Conservation (phyloP, 352 stramenopile genomes). For the Globisporangium spiculum region DNA sequence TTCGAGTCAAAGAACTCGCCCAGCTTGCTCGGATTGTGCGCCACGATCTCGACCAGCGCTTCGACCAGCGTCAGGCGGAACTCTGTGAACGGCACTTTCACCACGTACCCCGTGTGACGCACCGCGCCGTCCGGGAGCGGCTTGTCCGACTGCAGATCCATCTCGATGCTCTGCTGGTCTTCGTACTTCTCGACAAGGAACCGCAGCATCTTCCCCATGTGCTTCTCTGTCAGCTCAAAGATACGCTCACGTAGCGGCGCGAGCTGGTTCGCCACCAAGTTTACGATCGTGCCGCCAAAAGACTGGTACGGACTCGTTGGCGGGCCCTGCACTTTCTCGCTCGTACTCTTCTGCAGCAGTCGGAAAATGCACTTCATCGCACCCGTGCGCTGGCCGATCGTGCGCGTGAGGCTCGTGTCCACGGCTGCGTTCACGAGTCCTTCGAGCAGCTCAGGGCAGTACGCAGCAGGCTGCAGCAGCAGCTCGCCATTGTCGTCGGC, state of each 20-base stretch:
- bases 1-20: conserved; percentile 74
- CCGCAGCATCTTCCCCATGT: conserved; percentile 64
- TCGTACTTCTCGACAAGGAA: conserved; percentile 79
- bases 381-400: conserved; percentile 66
- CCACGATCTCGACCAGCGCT: conserved; percentile 80
- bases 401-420: conserved; percentile 28
- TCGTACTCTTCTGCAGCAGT: conserved; percentile 68
- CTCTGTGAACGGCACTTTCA: conserved; percentile 88
- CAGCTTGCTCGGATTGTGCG: conserved; percentile 71
- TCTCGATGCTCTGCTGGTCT: conserved; percentile 77
- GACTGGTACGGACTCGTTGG: conserved; percentile 84
- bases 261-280: conserved; percentile 82
- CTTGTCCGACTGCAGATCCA: conserved; percentile 53
- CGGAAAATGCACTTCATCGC: conserved; percentile 84
- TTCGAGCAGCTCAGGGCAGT: conserved; percentile 82
- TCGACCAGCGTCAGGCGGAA: conserved; percentile 85
- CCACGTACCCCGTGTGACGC: conserved; percentile 85
- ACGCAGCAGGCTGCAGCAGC: conserved; percentile 80
- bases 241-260: conserved; percentile 63
- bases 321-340: conserved; percentile 74
- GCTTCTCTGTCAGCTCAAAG: conserved; percentile 60
- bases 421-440: conserved; percentile 70
- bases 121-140: conserved; percentile 62
- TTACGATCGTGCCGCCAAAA: conserved; percentile 82
- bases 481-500: conserved; percentile 88